Evolutionary conservation across 2,329 filamentous ascomycete genomes (phyloP).

Genomic region (Diaporthe ilicicola): DNA sequence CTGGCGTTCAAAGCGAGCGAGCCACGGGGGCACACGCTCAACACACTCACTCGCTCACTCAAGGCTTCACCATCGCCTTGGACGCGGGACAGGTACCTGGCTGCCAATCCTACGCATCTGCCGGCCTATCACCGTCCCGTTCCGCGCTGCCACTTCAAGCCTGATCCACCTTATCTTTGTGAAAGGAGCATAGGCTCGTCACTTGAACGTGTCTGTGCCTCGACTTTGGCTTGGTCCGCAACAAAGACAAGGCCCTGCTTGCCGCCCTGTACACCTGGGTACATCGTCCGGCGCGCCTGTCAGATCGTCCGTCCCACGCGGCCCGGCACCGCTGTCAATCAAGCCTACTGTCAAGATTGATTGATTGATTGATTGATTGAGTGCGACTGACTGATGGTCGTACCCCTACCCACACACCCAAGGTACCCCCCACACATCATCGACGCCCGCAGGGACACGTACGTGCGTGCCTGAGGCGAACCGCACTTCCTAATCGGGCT

Average conservation of each 20-base stretch:
- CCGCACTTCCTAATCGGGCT: constrained; percentile 31
- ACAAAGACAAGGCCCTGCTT: constrained; percentile 25
- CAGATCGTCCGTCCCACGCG: constrained; percentile 33
- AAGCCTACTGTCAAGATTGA: constrained; percentile 24
- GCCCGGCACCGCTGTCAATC: constrained; percentile 31
- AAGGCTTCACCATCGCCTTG: constrained; percentile 17
- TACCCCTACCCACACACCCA: constrained; percentile 30
- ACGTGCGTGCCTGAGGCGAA: constrained; percentile 30
- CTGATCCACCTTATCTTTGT: neutral
- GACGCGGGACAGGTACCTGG: constrained; percentile 23
- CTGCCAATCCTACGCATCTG: neutral
- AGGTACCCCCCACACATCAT: constrained; percentile 33
- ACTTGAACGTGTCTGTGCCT: constrained; percentile 26
- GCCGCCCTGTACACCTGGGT: constrained; percentile 31
- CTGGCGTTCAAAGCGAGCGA: constrained; percentile 16
- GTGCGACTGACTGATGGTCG: constrained; percentile 23
- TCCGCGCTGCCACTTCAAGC: constrained; percentile 10
- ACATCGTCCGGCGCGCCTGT: constrained; percentile 27
- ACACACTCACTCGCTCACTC: constrained; percentile 8
- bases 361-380: constrained; percentile 10
- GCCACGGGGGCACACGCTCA: constrained; percentile 12
- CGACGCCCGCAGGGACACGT: constrained; percentile 29
- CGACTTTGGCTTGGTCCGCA: constrained; percentile 20
- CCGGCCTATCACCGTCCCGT: constrained; percentile 7
- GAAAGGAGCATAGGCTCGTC: constrained; percentile 25